Conservation (phyloP, 768 basidiomycete species). For the Fomitopsis pulvina region DNA sequence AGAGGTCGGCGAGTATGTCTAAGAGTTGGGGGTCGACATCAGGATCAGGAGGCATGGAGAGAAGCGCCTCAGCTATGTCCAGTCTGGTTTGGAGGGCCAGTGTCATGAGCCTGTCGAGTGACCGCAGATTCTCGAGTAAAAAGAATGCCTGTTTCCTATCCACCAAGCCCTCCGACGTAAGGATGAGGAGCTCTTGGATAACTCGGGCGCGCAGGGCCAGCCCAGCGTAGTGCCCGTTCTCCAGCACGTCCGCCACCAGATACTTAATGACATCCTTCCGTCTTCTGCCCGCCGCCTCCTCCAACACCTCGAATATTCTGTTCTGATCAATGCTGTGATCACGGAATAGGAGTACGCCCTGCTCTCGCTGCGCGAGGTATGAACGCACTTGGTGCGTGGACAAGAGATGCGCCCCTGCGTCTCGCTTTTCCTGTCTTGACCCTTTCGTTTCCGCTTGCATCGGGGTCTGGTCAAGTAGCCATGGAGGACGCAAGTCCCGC, state of each 20-base stretch:
- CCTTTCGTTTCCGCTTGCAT: not conserved
- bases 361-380: constrained; percentile 1
- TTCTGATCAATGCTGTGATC: not conserved
- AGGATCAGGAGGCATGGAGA: not conserved
- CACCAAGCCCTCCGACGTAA: not conserved
- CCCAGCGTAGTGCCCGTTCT: not conserved
- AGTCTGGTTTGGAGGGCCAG: not conserved
- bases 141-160: not conserved
- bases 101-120: not conserved
- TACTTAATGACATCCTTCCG: constrained; percentile 1
- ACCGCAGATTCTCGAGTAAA: not conserved
- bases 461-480: not conserved
- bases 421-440: not conserved
- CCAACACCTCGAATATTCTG: not conserved
- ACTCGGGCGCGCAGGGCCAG: not conserved
- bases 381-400: not conserved
- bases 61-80: not conserved
- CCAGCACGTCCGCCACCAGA: constrained; percentile 8
- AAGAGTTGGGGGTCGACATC: constrained; percentile 4
- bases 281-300: not conserved
- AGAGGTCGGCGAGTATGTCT: constrained; percentile 1
- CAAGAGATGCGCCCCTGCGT: not conserved
- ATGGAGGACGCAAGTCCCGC: not conserved
- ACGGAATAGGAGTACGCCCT: not conserved
- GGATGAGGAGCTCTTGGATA: not conserved